Evolutionary conservation across 2,329 filamentous ascomycete genomes (phyloP), one percentile per base, ranked within the genome.

Genomic region (Ophiostoma ips): DNA sequence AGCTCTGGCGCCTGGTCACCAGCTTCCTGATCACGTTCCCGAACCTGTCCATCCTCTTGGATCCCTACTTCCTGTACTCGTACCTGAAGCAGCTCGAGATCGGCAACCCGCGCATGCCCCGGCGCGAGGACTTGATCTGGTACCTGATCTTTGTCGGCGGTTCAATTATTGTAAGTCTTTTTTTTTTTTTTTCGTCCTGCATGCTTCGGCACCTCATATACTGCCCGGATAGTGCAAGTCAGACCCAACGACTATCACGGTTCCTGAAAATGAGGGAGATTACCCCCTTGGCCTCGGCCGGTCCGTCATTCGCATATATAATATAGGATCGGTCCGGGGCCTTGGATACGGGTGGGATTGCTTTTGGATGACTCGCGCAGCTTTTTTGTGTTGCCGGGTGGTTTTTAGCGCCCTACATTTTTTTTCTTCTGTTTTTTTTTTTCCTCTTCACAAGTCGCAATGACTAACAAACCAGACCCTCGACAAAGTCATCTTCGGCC

Each of bases 221-320:
- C 83, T 87, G 83, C 83, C 82, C 83, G 83, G 76, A 78, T 82
- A 84, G 82, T 72, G 72, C 61, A 50, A 57, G 71, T 62, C 62
- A 58, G 53, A 58, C 66, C 68, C 75, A 68, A 75, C 82, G 78
- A 72, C 81, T 85, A 81, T 82, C 75, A 72, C 82, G 83, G 82
- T 87, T 87, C 83, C 83, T 87, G 81, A 71, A 84, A 80, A 68
- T 72, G 83, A 87, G 83, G 83, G 74, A 87, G 81, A 87, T 77
- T 71, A 77, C 79, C 82, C 81, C 55, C 76, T 78, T 71, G 75
- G 75, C 71, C 72, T 73, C 64, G 59, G 58, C 64, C 68, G 69
- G 68, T 70, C 74, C 73, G 69, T 79, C 73, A 81, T 84, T 83
- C 80, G 79, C 79, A 80, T 70, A 49, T 68, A 13, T 45, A 66